Base-by-base conservation (phyloP, 345 rosid genomes). In the Turritis glabra region DNA sequence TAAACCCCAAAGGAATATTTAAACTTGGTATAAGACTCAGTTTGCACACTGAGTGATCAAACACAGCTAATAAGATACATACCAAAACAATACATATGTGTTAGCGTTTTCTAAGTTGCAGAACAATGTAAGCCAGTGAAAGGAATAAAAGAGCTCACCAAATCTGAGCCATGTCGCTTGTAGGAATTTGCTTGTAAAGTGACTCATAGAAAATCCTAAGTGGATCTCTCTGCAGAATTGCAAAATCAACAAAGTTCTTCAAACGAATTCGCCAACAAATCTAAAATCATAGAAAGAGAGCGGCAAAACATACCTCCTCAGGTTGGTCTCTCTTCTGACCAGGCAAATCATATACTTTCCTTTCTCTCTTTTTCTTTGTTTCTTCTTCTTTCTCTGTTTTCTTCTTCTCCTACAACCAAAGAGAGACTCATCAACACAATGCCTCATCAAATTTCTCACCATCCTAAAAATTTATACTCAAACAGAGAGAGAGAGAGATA, bases 321-420 rank as follows among this genome's bases (percentile, higher is more conserved):
- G 97, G 98, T 56, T 85, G 86, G 48, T 88, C 92, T 21, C 91
- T 85, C 86, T 89, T 96, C 84, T 90, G 99, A 67, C 98, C 97
- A 55, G 96, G 96, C 80, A 96, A 81, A 77, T 83, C 86, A 72
- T 81, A 96, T 3, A 90, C 89, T 80, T 90, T 92, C 86, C 10
- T 96, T 84, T 82, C 96, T 78, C 67, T 89, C 84, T 82, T 90
- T 80, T 82, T 84, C 81, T 79, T 85, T 22, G 62, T 66, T 68
- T 80, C 84, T 43, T 1, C 87, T 73, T 67, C 80, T 33, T 76
- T 75, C 73, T 69, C 71, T 64, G 77, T 70, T 72, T 82, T 83
- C 84, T 84, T 89, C 75, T 79, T 84, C 64, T 76, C 72, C 83
- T 72, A 54, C 0, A 56, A 38, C 46, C 61, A 55, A 3, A 70